Evolutionary conservation across 2,329 filamentous ascomycete species (phyloP), one percentile per base, ranked within the genome.

Genomic region (Penicillium sp.): DNA sequence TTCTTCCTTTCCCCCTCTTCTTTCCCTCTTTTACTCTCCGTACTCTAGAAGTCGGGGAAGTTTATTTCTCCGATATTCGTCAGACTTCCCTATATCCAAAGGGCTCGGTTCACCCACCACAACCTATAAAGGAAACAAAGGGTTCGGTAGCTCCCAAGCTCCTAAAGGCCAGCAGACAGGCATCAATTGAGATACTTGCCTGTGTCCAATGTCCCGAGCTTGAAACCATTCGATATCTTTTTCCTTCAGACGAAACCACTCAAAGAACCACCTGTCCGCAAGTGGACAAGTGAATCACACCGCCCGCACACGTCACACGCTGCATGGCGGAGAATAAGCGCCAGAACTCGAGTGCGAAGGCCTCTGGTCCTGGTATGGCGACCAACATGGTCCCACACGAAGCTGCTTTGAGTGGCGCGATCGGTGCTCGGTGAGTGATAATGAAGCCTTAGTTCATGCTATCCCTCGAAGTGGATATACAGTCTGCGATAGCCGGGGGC

Each of bases 261-360:
- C 11, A 22, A 40, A 4, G 27, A 47, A 27, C 26, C 23, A 23
- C 25, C 43, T 33, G 35, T 41, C 37, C 45, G 49, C 27, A 42
- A 41, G 53, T 55, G 43, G 54, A 54, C 57, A 33, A 51, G 53
- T 53, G 49, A 49, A 55, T 57, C 49, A 62, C 57, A 60, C 55
- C 60, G 60, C 57, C 57, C 47, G 49, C 42, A 11, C 22, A 51
- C 49, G 42, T 53, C 56, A 56, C 49, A 52, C 55, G 51, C 52
- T 51, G 60, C 57, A 85, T 84, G 82, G 79, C 82, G 55, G 83
- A 86, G 66, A 79, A 70, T 58, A 86, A 86, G 76, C 81, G 83
- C 64, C 81, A 82, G 68, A 80, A 77, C 68, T 71, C 77, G 56
- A 77, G 77, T 61, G 79, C 76, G 40, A 85, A 82, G 75, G 75